These are phyloP conservation scores for Microthyrium microscopicum DNA, from an alignment of 2,329 filamentous ascomycete species.

Conservation along the genomic window DNA sequence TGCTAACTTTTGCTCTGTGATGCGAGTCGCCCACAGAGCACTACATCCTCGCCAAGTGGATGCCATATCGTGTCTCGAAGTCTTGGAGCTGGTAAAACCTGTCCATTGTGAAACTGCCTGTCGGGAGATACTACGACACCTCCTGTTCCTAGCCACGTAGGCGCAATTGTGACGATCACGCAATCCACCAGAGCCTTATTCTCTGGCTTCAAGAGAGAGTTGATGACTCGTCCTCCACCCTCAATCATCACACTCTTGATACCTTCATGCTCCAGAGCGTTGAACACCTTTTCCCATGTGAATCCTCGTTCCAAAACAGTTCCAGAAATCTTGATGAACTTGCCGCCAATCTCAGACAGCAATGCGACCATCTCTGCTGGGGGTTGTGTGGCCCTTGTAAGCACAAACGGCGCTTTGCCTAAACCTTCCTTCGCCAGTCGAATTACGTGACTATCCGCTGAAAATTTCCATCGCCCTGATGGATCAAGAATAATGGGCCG, in stretches of 20 bases:
- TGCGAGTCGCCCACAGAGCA: conserved; percentile 54
- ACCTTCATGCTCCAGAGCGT: conserved; percentile 37
- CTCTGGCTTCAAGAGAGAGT: conserved; percentile 49
- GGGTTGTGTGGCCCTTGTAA: conserved; percentile 21
- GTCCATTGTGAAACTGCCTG: conserved; percentile 30
- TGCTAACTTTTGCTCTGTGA: too few species aligned
- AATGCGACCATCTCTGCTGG: conserved; percentile 19
- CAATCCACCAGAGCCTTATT: conserved; percentile 47
- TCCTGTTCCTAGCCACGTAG: conserved; percentile 63
- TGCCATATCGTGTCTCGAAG: conserved; percentile 51
- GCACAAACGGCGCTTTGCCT: conserved; percentile 58
- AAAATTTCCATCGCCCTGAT: conserved; percentile 51
- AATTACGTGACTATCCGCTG: conserved; percentile 22
- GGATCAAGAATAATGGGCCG: conserved; percentile 74
- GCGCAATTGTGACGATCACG: conserved; percentile 71
- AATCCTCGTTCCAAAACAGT: conserved; percentile 1
- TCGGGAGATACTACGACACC: conserved; percentile 59
- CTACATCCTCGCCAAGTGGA: conserved; percentile 60
- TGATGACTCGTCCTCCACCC: conserved; percentile 64
- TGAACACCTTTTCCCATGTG: conserved; percentile 45
- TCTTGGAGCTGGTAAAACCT: conserved; percentile 38
- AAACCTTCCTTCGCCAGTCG: conserved; percentile 44
- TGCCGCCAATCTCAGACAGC: conserved; percentile 1
- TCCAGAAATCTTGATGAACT: conserved; percentile 1
- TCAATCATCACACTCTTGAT: conserved; percentile 74